Percentiles rank a stretch among this genome's conserved stretches.
Evolutionary conservation across 306 rosid species (phyloP).

Genomic region (Carpinus viminea): DNA sequence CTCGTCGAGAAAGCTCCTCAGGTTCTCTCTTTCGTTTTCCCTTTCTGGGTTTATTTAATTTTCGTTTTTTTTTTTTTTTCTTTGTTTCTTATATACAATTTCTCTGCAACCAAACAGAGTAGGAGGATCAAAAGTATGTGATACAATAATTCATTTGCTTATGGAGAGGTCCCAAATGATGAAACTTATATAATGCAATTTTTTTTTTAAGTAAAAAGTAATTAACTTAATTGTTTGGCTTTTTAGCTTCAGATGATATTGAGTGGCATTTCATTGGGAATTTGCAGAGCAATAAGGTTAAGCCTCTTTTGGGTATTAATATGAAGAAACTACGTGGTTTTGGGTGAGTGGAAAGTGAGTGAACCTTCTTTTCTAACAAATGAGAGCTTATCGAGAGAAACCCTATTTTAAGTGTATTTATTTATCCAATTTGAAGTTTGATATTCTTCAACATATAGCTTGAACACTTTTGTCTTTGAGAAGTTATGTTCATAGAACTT

Average conservation of each 20-base stretch:
- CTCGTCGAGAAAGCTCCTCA: slow-evolving; percentile 79
- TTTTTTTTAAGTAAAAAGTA: not conserved
- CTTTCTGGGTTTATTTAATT: not conserved
- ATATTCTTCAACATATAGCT: not conserved
- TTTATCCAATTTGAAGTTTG: not conserved
- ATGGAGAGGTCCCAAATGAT: not conserved
- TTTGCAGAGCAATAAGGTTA: slow-evolving; percentile 91
- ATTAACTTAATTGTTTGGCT: not conserved
- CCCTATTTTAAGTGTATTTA: not conserved
- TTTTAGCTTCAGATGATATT: slow-evolving; percentile 83
- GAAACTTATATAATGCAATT: not conserved
- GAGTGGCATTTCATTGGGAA: slow-evolving; percentile 93
- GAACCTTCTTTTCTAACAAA: not conserved
- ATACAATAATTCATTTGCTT: not conserved
- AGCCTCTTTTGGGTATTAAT: slow-evolving; percentile 64
- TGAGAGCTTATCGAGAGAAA: not conserved
- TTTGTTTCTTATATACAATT: too few species aligned
- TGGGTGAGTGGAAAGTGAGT: not conserved
- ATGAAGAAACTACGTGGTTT: not conserved
- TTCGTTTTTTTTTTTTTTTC: not conserved
- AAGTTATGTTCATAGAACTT: too few species aligned
- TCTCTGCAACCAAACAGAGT: not conserved
- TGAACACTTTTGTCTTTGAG: not conserved
- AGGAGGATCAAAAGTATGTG: not conserved
- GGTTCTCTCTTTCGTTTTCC: slow-evolving; percentile 32